Evolutionary conservation across 169 alveolate genomes (phyloP).

Genomic region (Plasmodium cynomolgi): DNA sequence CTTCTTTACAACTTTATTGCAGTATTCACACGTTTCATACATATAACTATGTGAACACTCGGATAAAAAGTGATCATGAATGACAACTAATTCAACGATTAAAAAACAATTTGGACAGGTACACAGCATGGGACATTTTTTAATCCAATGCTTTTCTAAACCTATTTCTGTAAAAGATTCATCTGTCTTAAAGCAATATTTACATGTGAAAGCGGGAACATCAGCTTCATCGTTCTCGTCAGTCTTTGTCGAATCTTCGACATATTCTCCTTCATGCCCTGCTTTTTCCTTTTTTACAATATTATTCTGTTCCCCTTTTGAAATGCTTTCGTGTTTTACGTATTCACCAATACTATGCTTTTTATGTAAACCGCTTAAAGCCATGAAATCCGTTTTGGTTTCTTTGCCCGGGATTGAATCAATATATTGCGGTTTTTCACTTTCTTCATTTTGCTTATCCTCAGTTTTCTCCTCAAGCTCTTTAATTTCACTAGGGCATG

Average conservation of each 20-base stretch:
- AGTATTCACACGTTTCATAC: slow-evolving; percentile 70
- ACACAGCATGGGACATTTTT: slow-evolving; percentile 74
- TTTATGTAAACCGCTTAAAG: slow-evolving; percentile 23
- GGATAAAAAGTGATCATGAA: slow-evolving; percentile 71
- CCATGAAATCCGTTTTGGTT: not conserved
- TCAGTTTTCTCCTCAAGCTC: slow-evolving; percentile 1
- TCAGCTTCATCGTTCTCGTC: slow-evolving; percentile 41
- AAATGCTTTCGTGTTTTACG: slow-evolving; percentile 1
- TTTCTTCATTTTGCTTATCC: not conserved
- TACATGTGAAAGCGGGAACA: slow-evolving; percentile 63
- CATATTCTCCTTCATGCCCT: slow-evolving; percentile 8
- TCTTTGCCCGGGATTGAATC: slow-evolving; percentile 2
- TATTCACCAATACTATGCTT: slow-evolving; percentile 4
- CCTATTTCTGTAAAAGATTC: slow-evolving; percentile 72
- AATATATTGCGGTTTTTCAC: not conserved
- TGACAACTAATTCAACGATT: slow-evolving; percentile 74
- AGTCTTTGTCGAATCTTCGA: slow-evolving; percentile 39
- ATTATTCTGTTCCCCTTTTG: slow-evolving; percentile 5
- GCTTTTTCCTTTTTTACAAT: slow-evolving; percentile 1
- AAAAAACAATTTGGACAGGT: slow-evolving; percentile 73
- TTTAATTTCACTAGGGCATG: slow-evolving; percentile 20
- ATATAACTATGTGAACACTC: slow-evolving; percentile 73
- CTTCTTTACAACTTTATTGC: slow-evolving; percentile 54
- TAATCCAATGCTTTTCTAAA: slow-evolving; percentile 75
- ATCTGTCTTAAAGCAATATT: slow-evolving; percentile 68